Base-by-base conservation (phyloP, 495 filamentous ascomycete species). In the Collariella sp. region DNA sequence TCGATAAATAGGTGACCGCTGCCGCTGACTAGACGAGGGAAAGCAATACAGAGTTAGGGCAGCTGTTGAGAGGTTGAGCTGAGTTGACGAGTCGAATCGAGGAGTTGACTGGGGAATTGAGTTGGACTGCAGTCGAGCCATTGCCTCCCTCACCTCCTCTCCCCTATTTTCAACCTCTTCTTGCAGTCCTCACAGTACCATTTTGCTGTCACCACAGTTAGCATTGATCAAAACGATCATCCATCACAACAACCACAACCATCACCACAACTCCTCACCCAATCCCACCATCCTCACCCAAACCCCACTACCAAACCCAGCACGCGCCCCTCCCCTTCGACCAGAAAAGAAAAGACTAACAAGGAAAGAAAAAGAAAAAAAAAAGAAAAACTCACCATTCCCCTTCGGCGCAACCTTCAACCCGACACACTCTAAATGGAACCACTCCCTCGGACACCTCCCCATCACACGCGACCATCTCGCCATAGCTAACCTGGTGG, bases 391-490 rank as follows among this genome's bases (percentile, higher is more conserved):
- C 86, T 76, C 72, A 91, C 88, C 79, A 74, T 89, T 94, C 56
- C 82, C 81, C 41, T 79, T 86, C 24, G 93, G 93, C 44, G 91
- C 86, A 61, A 86, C 87, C 47, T 82, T 87, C 67, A 98, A 65
- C 50, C 89, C 91, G 16, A 95, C 90, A 68, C 93, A 98, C 36
- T 83, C 84, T 39, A 98, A 67, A 77, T 98, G 93, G 73, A 97
- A 98, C 93, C 93, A 98, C 71, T 97, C 91, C 57, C 82, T 78
- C 56, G 83, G 79, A 71, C 93, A 98, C 79, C 46, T 91, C 87
- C 41, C 85, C 87, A 64, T 98, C 93, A 59, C 93, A 98, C n/a
- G 85, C 93, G 15, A 98, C 87, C 93, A 98, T 98, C 71, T 95
- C 88, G 19, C 93, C 93, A 63, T 95, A 98, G 62, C 87, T 93